phyloP scores from a whole-genome alignment of 2,329 filamentous ascomycete species.

The Cryphonectria naterciae region DNA sequence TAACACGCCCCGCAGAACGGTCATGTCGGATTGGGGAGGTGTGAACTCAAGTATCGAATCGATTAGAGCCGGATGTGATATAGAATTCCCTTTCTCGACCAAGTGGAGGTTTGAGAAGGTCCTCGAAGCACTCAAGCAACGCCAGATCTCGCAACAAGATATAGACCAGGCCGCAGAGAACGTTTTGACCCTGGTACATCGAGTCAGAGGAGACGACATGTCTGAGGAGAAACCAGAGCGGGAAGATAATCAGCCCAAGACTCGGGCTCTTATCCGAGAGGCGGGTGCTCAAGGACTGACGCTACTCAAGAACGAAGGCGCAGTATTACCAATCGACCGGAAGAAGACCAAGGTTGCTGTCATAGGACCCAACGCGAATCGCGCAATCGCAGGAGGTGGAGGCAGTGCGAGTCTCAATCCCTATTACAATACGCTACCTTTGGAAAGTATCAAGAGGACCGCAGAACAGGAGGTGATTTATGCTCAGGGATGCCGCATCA shows the following conservation, averaged over 20 bases:
- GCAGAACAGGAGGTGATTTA: conserved; percentile 61
- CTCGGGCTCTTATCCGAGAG: conserved; percentile 61
- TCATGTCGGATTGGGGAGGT: conserved; percentile 64
- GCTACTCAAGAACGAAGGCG: conserved; percentile 65
- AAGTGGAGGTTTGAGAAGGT: conserved; percentile 63
- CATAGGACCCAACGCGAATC: conserved; percentile 70
- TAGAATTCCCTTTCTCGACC: conserved; percentile 61
- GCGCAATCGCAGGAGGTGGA: conserved; percentile 69
- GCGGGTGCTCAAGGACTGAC: conserved; percentile 66
- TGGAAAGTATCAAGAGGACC: conserved; percentile 62
- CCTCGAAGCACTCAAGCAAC: conserved; percentile 54
- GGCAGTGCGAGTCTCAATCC: conserved; percentile 71
- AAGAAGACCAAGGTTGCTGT: conserved; percentile 63
- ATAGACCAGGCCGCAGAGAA: conserved; percentile 64
- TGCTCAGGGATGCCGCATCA: conserved; percentile 64
- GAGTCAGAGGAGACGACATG: conserved; percentile 64
- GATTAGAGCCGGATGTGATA: conserved; percentile 58
- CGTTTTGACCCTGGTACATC: conserved; percentile 62
- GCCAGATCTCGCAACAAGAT: conserved; percentile 50
- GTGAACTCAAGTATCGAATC: conserved; percentile 60
- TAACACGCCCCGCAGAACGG: conserved; percentile 45
- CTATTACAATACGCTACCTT: conserved; percentile 68
- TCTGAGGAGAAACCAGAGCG: conserved; percentile 60
- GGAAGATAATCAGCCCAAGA: conserved; percentile 61
- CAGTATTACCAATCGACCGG: conserved; percentile 60